phyloP scores from a whole-genome alignment of 2,329 filamentous ascomycete genomes.

The Lecanicillium sp. region DNA sequence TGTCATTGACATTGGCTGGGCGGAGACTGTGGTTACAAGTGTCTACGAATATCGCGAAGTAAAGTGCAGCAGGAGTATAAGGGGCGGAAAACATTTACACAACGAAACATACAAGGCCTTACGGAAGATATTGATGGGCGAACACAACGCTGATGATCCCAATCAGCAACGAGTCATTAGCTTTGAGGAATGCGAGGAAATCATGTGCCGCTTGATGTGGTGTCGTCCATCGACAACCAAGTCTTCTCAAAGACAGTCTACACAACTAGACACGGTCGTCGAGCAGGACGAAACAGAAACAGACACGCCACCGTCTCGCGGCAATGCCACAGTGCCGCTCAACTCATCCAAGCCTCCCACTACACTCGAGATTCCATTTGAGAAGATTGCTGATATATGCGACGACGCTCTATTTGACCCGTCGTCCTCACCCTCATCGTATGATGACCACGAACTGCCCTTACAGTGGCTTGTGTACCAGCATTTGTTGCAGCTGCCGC shows the following conservation, averaged over 20 bases:
- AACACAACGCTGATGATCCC: slow-evolving; percentile 21
- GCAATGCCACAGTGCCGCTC: slow-evolving; percentile 30
- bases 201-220: slow-evolving; percentile 70
- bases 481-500: slow-evolving; percentile 63
- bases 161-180: slow-evolving; percentile 34
- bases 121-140: slow-evolving; percentile 21
- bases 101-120: slow-evolving; percentile 61
- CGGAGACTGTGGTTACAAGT: slow-evolving; percentile 76
- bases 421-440: slow-evolving; percentile 40
- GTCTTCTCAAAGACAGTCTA: slow-evolving; percentile 27
- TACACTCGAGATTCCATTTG: slow-evolving; percentile 59
- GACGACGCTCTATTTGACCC: slow-evolving; percentile 67
- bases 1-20: slow-evolving; percentile 87
- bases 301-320: slow-evolving; percentile 16
- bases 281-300: slow-evolving; percentile 47
- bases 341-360: slow-evolving; percentile 39
- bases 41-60: slow-evolving; percentile 89
- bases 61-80: slow-evolving; percentile 56
- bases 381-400: slow-evolving; percentile 62
- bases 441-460: slow-evolving; percentile 83
- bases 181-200: slow-evolving; percentile 77
- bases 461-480: slow-evolving; percentile 70
- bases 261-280: slow-evolving; percentile 38
- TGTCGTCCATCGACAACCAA: slow-evolving; percentile 39
- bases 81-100: slow-evolving; percentile 66